Evolutionary conservation across 331 rosid genomes (phyloP), one percentile per base, ranked within the genome.

Genomic region (Ulmus americana): DNA sequence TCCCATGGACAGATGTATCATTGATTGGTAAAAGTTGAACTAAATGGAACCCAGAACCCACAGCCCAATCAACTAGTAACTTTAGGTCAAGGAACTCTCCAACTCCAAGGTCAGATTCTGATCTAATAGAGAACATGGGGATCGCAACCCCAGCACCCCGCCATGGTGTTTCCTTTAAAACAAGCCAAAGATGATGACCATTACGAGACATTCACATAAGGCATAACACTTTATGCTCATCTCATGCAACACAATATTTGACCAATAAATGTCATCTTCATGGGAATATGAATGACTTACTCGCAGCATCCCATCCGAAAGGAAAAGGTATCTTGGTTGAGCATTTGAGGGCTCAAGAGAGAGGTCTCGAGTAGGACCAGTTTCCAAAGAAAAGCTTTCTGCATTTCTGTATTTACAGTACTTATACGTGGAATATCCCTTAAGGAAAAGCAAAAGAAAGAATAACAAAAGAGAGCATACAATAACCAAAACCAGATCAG

Each of bases 71-170:
- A 72, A 89, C 95, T 53, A 89, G 85, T 63, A 89, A 73, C 80
- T 89, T 92, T 59, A 92, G 88, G 82, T 89, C 98, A 74, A 89
- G 91, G 79, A 92, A 89, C 95, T 92, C 98, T 72, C 98, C 98
- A 76, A 87, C 98, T 76, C 98, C 98, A 20, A 92, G 84, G 80
- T 83, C 97, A 63, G 69, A 73, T 76, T 89, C 97, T 20, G 98
- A 84, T 79, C 97, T 85, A 70, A 92, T 70, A 71, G 98, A 89
- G 74, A 92, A 92, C 97, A 92, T 83, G 64, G 98, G 98, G 45
- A 92, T 73, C 28, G 98, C 88, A 72, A 87, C 88, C 1, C 98
- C 98, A 68, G 95, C 95, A 74, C 97, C 98, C 48, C 97, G 84
- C 98, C 98, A 92, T 57, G 95, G 83, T 1, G 77, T 74, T 79